Conservation (phyloP, 169 alveolate genomes). For the Plasmodium cynomolgi region DNA sequence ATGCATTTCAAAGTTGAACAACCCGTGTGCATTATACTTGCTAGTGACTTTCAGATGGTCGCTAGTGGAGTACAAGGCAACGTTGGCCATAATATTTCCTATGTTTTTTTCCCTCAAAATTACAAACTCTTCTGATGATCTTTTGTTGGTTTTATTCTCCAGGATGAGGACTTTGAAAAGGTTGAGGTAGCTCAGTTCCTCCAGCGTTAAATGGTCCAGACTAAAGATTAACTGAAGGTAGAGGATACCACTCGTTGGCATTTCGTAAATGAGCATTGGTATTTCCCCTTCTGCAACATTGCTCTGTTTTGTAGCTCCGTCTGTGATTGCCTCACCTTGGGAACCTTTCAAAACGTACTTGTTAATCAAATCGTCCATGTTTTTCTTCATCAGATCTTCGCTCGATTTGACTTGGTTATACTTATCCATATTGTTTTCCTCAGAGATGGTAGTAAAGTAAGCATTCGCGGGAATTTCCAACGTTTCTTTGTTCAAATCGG, state of each 20-base stretch:
- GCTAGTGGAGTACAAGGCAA: conserved; percentile 74
- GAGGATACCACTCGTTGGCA: conserved; percentile 84
- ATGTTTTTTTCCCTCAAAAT: conserved; percentile 77
- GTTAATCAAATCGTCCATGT: conserved; percentile 7
- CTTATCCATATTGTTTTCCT: conserved; percentile 25
- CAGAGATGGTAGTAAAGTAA: conserved; percentile 29
- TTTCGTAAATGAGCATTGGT: conserved; percentile 77
- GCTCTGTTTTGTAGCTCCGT: background rate
- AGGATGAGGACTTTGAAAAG: conserved; percentile 77
- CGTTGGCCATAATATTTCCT: conserved; percentile 77
- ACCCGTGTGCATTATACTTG: conserved; percentile 79
- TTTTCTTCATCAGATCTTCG: conserved; percentile 15
- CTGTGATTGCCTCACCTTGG: background rate
- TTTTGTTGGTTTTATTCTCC: conserved; percentile 81
- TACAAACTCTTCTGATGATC: conserved; percentile 81
- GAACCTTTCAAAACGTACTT: conserved; percentile 45
- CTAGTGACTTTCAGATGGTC: conserved; percentile 75
- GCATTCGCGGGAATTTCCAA: conserved; percentile 79
- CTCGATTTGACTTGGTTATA: conserved; percentile 9
- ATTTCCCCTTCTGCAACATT: background rate
- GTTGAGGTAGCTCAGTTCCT: conserved; percentile 79
- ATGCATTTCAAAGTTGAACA: conserved; percentile 78
- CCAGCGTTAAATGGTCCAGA: conserved; percentile 78
- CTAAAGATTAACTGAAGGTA: conserved; percentile 81
- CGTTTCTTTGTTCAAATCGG: conserved; percentile 79